phyloP scores from a whole-genome alignment of 2,329 filamentous ascomycete genomes.

The Ophidiomyces ophidiicola region DNA sequence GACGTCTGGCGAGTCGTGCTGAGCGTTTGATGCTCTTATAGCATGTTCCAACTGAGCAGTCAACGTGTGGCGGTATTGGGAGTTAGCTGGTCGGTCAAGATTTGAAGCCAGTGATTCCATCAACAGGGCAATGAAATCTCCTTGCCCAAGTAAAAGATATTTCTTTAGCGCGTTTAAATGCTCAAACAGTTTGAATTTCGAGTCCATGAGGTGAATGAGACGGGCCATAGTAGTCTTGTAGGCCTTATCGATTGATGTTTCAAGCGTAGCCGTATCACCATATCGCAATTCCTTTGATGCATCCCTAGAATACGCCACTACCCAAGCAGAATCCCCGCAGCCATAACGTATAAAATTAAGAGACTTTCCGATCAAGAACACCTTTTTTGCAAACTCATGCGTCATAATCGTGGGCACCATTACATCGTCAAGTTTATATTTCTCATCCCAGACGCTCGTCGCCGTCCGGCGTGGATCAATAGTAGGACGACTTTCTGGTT shows the following conservation, averaged over 20 bases:
- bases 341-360: slow-evolving; percentile 96
- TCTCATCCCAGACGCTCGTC: slow-evolving; percentile 94
- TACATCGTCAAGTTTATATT: slow-evolving; percentile 70
- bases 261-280: slow-evolving; percentile 81
- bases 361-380: slow-evolving; percentile 94
- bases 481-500: slow-evolving; percentile 52
- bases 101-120: slow-evolving; percentile 95
- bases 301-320: slow-evolving; percentile 85
- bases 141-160: slow-evolving; percentile 86
- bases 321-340: slow-evolving; percentile 87
- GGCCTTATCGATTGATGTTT: slow-evolving; percentile 88
- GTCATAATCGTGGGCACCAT: slow-evolving; percentile 94
- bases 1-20: slow-evolving; percentile 87
- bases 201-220: slow-evolving; percentile 82
- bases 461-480: slow-evolving; percentile 42
- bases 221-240: slow-evolving; percentile 98
- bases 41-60: slow-evolving; percentile 97
- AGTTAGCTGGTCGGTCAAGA: slow-evolving; percentile 87
- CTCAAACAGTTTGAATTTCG: slow-evolving; percentile 88
- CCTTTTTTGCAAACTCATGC: slow-evolving; percentile 84
- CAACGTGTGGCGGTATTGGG: slow-evolving; percentile 89
- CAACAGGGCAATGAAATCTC: slow-evolving; percentile 89
- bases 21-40: slow-evolving; percentile 91
- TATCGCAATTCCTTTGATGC: slow-evolving; percentile 86
- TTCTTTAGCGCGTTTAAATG: slow-evolving; percentile 86